Conservation (phyloP, 1,284 basidiomycete genomes). For the Exobasidium cylindrosporum region DNA sequence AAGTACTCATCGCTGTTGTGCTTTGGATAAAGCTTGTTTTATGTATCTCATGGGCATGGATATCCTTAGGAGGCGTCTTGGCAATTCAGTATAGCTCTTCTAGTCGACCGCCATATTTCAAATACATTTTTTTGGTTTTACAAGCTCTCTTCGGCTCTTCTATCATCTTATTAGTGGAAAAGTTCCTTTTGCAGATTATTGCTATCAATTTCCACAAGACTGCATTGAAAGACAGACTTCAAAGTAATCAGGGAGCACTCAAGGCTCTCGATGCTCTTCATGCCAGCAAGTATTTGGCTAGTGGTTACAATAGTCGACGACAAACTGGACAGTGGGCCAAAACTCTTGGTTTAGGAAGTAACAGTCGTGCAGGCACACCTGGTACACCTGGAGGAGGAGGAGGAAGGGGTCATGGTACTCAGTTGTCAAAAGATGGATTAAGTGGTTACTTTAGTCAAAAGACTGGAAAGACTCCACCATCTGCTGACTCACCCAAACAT, state of each 20-base stretch:
- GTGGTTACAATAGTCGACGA: neutral
- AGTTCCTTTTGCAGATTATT: constrained; percentile 38
- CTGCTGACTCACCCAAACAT: constrained; percentile 12
- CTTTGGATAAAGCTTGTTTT: constrained; percentile 48
- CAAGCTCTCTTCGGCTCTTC: constrained; percentile 43
- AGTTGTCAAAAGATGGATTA: constrained; percentile 35
- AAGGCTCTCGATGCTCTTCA: constrained; percentile 47
- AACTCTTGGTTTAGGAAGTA: constrained; percentile 6
- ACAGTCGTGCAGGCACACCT: constrained; percentile 24
- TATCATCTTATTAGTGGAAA: constrained; percentile 44
- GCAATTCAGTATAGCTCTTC: constrained; percentile 26
- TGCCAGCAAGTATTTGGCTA: constrained; percentile 42
- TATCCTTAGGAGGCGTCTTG: constrained; percentile 44
- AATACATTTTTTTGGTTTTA: constrained; percentile 33
- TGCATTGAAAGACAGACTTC: constrained; percentile 48
- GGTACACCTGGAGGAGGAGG: constrained; percentile 14
- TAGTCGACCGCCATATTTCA: constrained; percentile 37
- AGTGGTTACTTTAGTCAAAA: constrained; percentile 32
- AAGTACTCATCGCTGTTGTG: constrained; percentile 40
- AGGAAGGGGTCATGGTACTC: constrained; percentile 19
- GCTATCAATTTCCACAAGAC: constrained; percentile 53
- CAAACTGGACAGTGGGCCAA: constrained; percentile 27
- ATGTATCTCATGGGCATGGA: constrained; percentile 52
- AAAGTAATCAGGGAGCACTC: constrained; percentile 43
- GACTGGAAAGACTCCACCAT: constrained; percentile 8